Evolutionary conservation across 176 grass and related monocot species (phyloP), one percentile per base, ranked within the genome.

Genomic region (Musa acuminata): DNA sequence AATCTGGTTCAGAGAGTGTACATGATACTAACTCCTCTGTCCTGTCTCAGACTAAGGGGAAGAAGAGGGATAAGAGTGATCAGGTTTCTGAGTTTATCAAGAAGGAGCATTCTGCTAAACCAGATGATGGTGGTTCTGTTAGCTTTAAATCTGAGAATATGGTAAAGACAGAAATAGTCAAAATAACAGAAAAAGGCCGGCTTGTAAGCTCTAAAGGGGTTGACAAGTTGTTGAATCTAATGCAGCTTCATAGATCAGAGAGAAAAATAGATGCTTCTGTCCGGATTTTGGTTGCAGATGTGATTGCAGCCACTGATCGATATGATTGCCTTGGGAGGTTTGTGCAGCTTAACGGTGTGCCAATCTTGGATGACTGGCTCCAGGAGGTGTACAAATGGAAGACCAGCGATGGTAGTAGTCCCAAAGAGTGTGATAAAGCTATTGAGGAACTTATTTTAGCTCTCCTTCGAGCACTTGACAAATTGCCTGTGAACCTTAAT

Each of bases 361-460:
- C 87, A 1, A 85, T 96, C 51, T 84, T 96, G 53, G 90, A 96
- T 76, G 87, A 89, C 59, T 96, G 93, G 93, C 87, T 96, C 75
- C 93, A 96, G 83, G 93, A 96, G 83, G 87, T 87, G 25, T 86
- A 86, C 54, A 92, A 82, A 86, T 86, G 82, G 43, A 92, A 86
- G 55, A 79, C 72, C 67, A 81, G 85, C 80, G 89, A 92, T 65
- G 85, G 80, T 35, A 84, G 78, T 67, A 87, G 83, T 84, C 81
- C 87, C 73, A 94, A 94, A 73, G 87, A 87, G 81, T 73, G 82
- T 77, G 89, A 88, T 71, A 88, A 86, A 64, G 71, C 60, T 71
- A 66, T 86, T 52, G 89, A 92, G 50, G 89, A 97, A 53, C 80
- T 97, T 59, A 82, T 97, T 2, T 64, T 97, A 55, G 81, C 85